A percentile compares a stretch with the other conserved stretches of the same genome.
phyloP scores from a whole-genome alignment of 495 filamentous ascomycete species.

The Hyphodiscus hymeniophilus region DNA sequence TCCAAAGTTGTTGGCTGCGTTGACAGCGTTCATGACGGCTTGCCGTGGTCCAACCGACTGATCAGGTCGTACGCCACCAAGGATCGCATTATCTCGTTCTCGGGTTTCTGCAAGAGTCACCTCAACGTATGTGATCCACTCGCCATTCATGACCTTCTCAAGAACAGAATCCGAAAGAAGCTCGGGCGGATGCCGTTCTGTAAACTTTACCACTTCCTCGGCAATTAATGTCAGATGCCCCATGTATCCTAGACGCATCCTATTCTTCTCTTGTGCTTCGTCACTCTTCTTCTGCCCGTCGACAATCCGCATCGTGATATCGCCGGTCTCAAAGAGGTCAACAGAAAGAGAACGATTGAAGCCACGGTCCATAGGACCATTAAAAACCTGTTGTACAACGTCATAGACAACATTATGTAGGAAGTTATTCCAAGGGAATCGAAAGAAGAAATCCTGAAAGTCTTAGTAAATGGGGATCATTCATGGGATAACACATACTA shows the following conservation, averaged over 20 bases:
- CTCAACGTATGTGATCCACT: conserved; percentile 95
- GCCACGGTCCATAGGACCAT: conserved; percentile 93
- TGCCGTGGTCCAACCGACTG: conserved; percentile 50
- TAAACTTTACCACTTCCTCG: conserved; percentile 98
- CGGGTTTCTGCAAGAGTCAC: conserved; percentile 87
- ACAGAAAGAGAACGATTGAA: conserved; percentile 90
- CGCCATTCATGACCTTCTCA: conserved; percentile 75
- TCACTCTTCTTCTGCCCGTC: conserved; percentile 85
- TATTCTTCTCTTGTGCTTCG: conserved; percentile 66
- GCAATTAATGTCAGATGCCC: conserved; percentile 95
- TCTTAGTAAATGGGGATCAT: conserved; percentile 7
- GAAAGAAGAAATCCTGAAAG: conserved; percentile 84
- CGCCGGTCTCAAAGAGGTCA: conserved; percentile 82
- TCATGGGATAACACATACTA: conserved; percentile 48
- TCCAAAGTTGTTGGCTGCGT: conserved; percentile 50
- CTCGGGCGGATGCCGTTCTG: conserved; percentile 86
- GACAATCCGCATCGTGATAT: conserved; percentile 85
- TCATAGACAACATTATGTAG: conserved; percentile 99
- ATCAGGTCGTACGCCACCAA: conserved; percentile 89
- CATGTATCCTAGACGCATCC: conserved; percentile 96
- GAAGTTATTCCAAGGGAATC: conserved; percentile 99
- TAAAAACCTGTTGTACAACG: conserved; percentile 98
- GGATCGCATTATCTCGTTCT: conserved; percentile 94
- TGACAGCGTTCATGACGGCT: conserved; percentile 53
- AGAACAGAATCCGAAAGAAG: conserved; percentile 75